Conservation (phyloP, 768 basidiomycete species). For the Lyophyllum decastes region DNA sequence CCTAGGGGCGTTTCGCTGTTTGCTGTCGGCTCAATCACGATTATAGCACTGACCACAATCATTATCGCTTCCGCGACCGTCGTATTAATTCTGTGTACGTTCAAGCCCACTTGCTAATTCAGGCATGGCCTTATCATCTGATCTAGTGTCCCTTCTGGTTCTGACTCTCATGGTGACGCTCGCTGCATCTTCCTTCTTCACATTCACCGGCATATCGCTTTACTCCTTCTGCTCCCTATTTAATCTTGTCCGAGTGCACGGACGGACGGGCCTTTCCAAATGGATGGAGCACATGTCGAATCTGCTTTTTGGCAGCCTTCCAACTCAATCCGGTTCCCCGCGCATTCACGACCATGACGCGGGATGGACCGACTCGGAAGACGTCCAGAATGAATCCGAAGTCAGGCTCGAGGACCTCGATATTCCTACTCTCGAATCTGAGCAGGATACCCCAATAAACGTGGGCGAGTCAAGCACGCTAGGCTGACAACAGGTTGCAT, state of each 20-base stretch:
- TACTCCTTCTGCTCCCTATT: slow-evolving; percentile 36
- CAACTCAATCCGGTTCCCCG: not conserved
- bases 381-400: slow-evolving; percentile 1
- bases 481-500: not conserved
- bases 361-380: not conserved
- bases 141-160: slow-evolving; percentile 34
- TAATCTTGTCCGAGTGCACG: slow-evolving; percentile 33
- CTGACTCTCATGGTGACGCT: slow-evolving; percentile 31
- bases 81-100: slow-evolving; percentile 33
- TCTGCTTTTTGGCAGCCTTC: slow-evolving; percentile 2
- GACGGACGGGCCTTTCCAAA: slow-evolving; percentile 24
- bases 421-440: not conserved
- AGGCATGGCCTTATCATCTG: not conserved
- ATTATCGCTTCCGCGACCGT: slow-evolving; percentile 31
- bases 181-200: slow-evolving; percentile 33
- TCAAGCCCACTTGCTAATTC: not conserved
- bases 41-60: slow-evolving; percentile 35
- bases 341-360: not conserved
- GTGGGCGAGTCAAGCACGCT: not conserved
- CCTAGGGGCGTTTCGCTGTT: slow-evolving; percentile 30
- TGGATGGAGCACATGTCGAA: slow-evolving; percentile 27
- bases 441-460: not conserved
- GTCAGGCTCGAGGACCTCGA: slow-evolving; percentile 1
- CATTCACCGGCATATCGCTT: slow-evolving; percentile 26
- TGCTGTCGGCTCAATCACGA: slow-evolving; percentile 30